phyloP scores from a whole-genome alignment of 441 rosid species.

The Biscutella auriculata region DNA sequence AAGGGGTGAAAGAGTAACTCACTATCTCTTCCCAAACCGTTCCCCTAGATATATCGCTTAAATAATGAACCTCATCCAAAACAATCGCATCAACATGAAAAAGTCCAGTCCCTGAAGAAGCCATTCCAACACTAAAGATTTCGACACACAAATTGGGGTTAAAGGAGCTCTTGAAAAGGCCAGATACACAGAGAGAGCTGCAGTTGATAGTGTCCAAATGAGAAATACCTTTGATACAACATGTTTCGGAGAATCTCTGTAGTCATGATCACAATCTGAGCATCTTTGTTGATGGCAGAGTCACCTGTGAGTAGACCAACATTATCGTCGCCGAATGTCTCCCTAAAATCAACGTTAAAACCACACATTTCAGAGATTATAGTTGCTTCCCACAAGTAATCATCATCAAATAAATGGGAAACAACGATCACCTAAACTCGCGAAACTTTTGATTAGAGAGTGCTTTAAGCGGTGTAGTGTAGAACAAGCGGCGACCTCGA shows the following conservation, averaged over 20 bases:
- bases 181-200: not conserved
- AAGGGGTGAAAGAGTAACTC: slow-evolving; percentile 24
- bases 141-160: not conserved
- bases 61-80: slow-evolving; percentile 95
- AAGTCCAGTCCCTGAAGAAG: slow-evolving; percentile 76
- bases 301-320: slow-evolving; percentile 95
- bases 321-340: slow-evolving; percentile 78
- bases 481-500: slow-evolving; percentile 65
- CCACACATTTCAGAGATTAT: not conserved
- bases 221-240: slow-evolving; percentile 73
- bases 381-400: not conserved
- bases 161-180: not conserved
- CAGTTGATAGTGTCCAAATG: not conserved
- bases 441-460: slow-evolving; percentile 95
- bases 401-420: not conserved
- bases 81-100: slow-evolving; percentile 81
- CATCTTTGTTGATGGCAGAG: slow-evolving; percentile 74
- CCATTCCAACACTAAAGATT: slow-evolving; percentile 67
- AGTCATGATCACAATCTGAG: slow-evolving; percentile 80
- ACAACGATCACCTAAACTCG: slow-evolving; percentile 55
- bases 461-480: slow-evolving; percentile 94
- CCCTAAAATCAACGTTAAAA: slow-evolving; percentile 26
- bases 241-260: slow-evolving; percentile 93
- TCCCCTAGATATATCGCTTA: slow-evolving; percentile 91
- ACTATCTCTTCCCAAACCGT: slow-evolving; percentile 99